Base-by-base conservation (phyloP, 495 filamentous ascomycete species). In the Penicillium parvum region DNA sequence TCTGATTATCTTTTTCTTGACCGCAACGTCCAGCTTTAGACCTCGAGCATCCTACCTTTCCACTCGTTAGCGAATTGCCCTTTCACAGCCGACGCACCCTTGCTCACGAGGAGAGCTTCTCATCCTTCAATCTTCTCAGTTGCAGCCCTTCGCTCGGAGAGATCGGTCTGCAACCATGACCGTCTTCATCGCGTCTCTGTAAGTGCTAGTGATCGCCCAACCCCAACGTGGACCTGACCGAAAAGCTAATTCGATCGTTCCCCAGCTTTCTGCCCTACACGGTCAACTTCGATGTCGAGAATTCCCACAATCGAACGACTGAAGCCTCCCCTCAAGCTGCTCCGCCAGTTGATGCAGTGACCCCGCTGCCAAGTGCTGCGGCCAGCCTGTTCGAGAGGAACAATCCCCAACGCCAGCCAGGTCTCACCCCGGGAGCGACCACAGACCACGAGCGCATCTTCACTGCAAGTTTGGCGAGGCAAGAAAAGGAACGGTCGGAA, bases 201-300 rank as follows among this genome's bases (percentile, higher is more conserved):
- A 76, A 74, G 83, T 75, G 36, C 16, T 27, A 22, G 12, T 21
- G 14, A 27, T 45, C n/a, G 28, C 40, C 14, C 11, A 28, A 34
- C n/a, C n/a, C n/a, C n/a, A n/a, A n/a, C n/a, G n/a, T n/a, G 40
- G 21, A 35, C 35, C 28, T 22, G 37, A 17, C 5, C 10, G 29
- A 26, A 4, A 17, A 12, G 18, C 40, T 49, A 40, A 50, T 18
- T 18, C 28, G 10, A 37, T 18, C 7, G 12, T 25, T 4, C 37
- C 43, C 32, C 51, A 95, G 90, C 30, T 94, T 94, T 60, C 81
- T 95, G 19, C 90, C 90, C 5, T 86, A 94, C 57, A 96, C 90
- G 2, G 72, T 95, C 50, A 81, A 91, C 57, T 96, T 95, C 50
- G 61, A 74, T 39, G 47, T 68, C 23, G 57, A 52, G 36, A 55